Base-by-base conservation (phyloP, 1,284 basidiomycete genomes). In the Sporisorium iseilematis-ciliati region DNA sequence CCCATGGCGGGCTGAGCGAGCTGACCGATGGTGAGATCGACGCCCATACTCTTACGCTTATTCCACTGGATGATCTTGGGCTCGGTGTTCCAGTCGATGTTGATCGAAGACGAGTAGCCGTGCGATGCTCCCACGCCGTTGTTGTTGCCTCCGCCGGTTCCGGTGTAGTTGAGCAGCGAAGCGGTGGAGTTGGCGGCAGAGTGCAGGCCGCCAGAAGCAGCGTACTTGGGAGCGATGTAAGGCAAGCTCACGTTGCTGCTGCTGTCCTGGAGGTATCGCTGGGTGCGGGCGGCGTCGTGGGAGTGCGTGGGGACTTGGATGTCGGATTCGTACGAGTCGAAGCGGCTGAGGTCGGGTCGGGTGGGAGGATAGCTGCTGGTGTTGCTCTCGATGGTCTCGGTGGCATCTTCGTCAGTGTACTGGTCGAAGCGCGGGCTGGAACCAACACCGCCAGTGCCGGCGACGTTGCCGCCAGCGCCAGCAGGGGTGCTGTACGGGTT, bases 41-140 rank as follows among this genome's bases (percentile, higher is more conserved):
- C 71, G 23, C 49, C 61, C 49, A 63, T 56, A 38, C 62, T 62
- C 56, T 78, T 72, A 57, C 68, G 74, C 46, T 71, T 67, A 59
- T 73, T 65, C 77, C 77, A 78, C 64, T 76, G 65, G 25, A 78
- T 73, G 57, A 78, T 78, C 66, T 69, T 68, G 26, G 75, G 75
- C 53, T 70, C 59, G 29, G 29, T 59, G 23, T 66, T 66, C 62
- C 62, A 75, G 55, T 75, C 54, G 58, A 68, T 56, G 61, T 67
- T 61, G 55, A 65, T 42, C 51, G 62, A 60, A 6, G 65, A 65
- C 8, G 57, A 61, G 68, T 71, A 65, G 8, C 66, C 66, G 42
- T 69, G 66, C 35, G 56, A 53, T 2, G 62, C 67, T 41, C 54
- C 62, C n/a, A 60, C 67, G 26, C 31, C 29, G 48, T 38, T 57